Base-by-base conservation (phyloP, 2,329 filamentous ascomycete species). In the Dactylellina sp. region DNA sequence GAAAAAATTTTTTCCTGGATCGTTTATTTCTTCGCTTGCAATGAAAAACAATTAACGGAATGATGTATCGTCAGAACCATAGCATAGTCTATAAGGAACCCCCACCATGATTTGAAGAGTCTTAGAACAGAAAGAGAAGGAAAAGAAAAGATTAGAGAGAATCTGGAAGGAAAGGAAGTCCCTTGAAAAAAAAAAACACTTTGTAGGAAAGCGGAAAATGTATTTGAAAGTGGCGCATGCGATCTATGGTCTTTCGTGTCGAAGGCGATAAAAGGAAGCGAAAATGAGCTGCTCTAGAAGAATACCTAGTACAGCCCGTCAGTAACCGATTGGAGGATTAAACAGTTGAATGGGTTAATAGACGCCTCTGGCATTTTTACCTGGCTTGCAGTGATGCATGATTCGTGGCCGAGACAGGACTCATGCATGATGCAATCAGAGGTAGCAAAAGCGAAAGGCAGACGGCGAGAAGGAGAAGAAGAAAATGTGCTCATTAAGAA, bases 1-100 rank as follows among this genome's bases (percentile, higher is more conserved):
- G 71, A 83, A 59, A 82, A 12, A 32, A 3, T 22, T 25, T 40
- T 62, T 49, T 60, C 25, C 32, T 39, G 35, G 20, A 25, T 44
- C 7, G 55, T 49, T 55, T 42, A 24, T 39, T 65, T 49, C 18
- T 40, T 56, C 49, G 39, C 49, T 49, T 49, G 37, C 28, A 50
- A 39, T 50, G 32, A 22, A 37, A 61, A 46, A 47, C 32, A 11
- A 39, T 39, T 12, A 53, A 60, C 14, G 53, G 39, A 44, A 57
- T 24, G 32, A 35, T 65, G 37, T 59, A 72, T 65, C 46, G 35
- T 47, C 47, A 61, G 44, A 46, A 28, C 63, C 57, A 25, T 55
- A 55, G 60, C 57, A 25, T 55, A 55, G 60, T 72, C 68, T 72
- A 72, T 72, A 61, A 50, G 28, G 53, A 46, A 60, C 60, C 68